Percentiles rank a stretch among this genome's conserved stretches.
These are phyloP conservation scores for Marchantia polymorpha DNA, from an alignment of 225 moss, liverwort and hornwort genomes.

Conservation along the genomic window DNA sequence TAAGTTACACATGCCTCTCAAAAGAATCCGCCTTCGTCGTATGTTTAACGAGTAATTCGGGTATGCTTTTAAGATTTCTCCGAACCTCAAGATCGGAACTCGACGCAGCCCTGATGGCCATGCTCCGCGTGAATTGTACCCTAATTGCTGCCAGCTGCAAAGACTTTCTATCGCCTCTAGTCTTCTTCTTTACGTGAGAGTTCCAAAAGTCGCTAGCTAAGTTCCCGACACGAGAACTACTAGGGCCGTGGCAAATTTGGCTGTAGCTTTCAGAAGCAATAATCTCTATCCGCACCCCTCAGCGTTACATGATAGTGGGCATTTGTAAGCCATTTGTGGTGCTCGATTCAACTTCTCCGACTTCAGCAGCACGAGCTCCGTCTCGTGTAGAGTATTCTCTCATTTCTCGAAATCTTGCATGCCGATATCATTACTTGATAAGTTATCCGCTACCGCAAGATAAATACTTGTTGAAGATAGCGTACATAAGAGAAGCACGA, in stretches of 20 bases:
- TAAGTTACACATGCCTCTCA: too few relatives aligned
- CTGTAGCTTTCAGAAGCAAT: neutral
- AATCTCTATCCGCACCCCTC: neutral
- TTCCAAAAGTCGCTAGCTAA: neutral
- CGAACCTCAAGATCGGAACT: too few relatives aligned
- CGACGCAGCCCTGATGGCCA: too few relatives aligned
- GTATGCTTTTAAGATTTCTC: too few relatives aligned
- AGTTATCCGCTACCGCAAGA: too few relatives aligned
- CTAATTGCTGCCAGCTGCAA: neutral
- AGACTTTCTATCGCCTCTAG: neutral
- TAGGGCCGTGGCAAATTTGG: neutral
- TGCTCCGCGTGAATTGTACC: neutral
- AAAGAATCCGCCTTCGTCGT: too few relatives aligned
- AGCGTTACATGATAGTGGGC: neutral
- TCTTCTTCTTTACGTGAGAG: neutral
- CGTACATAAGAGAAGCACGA: constrained; percentile 7
- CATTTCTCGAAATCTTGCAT: neutral
- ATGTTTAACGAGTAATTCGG: too few relatives aligned
- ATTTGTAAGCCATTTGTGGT: neutral
- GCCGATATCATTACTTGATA: too few relatives aligned
- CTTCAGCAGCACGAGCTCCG: neutral
- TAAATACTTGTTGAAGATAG: neutral
- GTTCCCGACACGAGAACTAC: neutral
- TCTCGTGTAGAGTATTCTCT: neutral
- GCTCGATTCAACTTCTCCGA: neutral